Evolutionary conservation across 2,329 filamentous ascomycete genomes (phyloP), one percentile per base, ranked within the genome.

Genomic region (Hypoxylon sp.): DNA sequence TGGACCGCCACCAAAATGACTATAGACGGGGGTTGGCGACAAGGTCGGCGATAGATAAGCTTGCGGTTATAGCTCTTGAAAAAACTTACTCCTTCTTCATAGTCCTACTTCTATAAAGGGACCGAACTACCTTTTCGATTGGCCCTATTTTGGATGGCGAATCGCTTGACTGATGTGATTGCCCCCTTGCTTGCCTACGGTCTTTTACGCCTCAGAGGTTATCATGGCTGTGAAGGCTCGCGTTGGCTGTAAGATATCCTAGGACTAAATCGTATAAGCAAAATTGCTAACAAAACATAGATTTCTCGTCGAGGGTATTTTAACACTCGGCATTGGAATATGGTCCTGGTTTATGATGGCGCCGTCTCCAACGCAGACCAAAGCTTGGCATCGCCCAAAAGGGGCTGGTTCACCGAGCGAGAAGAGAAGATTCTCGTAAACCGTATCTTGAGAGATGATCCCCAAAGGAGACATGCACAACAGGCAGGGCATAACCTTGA

Each of bases 361-460:
- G 0, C 79, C 83, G 0, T 81, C 82, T 0, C 83, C 83, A 1
- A 81, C 79, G 5, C 82, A 85, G 67, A 89, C 87, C 0, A 82
- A 81, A 45, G 85, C 81, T 49, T 87, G 85, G 84, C 87, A 86
- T 72, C 83, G 87, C 7, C 86, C 86, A 10, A 84, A 85, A 58
- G 89, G 88, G 89, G 88, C 1, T 91, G 87, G 86, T 91, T 90
- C 75, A 85, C 73, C 2, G 86, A 89, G 46, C 82, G 82, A 1
- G 89, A 90, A 64, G 87, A 90, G 71, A 80, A 81, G 57, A 90
- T 90, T 70, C 84, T 90, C 65, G 86, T 90, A 25, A 90, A 90
- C 70, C 81, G 88, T 0, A 80, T 87, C 7, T 79, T 84, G 4
- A 84, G 89, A 0, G 89, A 91, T 63, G 89, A 90, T 61, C 88